Evolutionary conservation across 441 rosid genomes (phyloP).

Genomic region (Biscutella auriculata): DNA sequence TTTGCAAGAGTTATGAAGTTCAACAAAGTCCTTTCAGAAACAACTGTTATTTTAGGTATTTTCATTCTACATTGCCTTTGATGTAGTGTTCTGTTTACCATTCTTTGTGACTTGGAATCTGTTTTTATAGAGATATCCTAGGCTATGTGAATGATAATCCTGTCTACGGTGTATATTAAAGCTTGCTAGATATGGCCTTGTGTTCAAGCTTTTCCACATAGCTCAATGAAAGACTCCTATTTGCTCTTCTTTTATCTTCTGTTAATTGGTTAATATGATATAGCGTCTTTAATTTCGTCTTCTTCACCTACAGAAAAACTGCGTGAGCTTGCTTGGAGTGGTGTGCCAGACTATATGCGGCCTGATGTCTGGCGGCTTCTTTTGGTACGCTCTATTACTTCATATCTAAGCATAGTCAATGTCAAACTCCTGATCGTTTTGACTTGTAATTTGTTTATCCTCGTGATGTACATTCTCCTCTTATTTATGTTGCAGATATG

Average conservation of each 20-base stretch:
- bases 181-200: background rate
- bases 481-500: background rate
- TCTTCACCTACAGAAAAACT: slow-evolving; percentile 47
- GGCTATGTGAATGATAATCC: background rate
- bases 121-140: background rate
- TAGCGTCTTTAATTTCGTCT: background rate
- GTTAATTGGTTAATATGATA: background rate
- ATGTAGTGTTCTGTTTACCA: background rate
- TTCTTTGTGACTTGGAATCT: background rate
- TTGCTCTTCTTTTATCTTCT: background rate
- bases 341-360: slow-evolving; percentile 91
- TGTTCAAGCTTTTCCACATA: background rate
- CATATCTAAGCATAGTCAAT: background rate
- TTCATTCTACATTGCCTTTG: slow-evolving; percentile 3
- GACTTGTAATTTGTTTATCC: background rate
- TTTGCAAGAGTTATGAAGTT: slow-evolving; percentile 78
- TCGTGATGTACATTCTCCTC: background rate
- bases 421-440: background rate
- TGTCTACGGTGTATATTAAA: background rate
- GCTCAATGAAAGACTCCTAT: background rate
- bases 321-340: slow-evolving; percentile 96
- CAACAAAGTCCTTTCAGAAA: slow-evolving; percentile 62
- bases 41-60: slow-evolving; percentile 72
- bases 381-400: slow-evolving; percentile 47
- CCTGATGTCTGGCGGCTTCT: slow-evolving; percentile 92